A percentile compares a stretch with the other conserved stretches of the same genome.
Conservation (phyloP, 129 eudicot genomes). For the Helichrysum umbraculigerum region DNA sequence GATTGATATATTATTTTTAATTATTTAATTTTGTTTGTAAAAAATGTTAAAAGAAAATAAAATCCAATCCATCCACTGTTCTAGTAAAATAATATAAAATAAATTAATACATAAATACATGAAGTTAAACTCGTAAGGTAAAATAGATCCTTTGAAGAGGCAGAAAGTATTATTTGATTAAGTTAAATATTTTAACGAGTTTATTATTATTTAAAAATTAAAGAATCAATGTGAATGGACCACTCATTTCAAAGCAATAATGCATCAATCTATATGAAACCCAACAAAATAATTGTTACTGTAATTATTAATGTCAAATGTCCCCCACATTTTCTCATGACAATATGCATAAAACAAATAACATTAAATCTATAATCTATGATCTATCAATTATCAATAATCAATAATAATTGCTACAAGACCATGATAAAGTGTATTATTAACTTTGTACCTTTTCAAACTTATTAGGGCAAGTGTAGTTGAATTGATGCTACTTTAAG, state of each 20-base stretch:
- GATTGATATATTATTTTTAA: too few relatives aligned
- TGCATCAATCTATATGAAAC: constrained; percentile 23
- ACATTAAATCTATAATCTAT: background rate
- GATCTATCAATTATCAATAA: too few relatives aligned
- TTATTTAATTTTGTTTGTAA: too few relatives aligned
- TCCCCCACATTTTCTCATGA: constrained; percentile 16
- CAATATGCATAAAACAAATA: background rate
- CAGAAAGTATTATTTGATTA: too few relatives aligned
- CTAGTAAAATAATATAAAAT: too few relatives aligned
- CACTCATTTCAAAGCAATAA: constrained; percentile 36
- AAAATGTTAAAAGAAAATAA: too few relatives aligned
- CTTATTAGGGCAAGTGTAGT: background rate
- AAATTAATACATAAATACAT: too few relatives aligned
- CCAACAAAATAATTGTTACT: constrained; percentile 1
- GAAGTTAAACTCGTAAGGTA: too few relatives aligned
- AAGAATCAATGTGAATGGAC: constrained; percentile 32
- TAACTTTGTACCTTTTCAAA: background rate
- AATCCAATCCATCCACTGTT: too few relatives aligned
- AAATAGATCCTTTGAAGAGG: background rate
- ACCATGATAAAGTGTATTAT: background rate
- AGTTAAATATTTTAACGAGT: background rate
- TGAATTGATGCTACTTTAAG: constrained; percentile 1
- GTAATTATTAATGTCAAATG: constrained; percentile 12
- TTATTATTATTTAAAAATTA: background rate
- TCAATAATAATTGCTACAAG: background rate